phyloP scores from a whole-genome alignment of 2,329 filamentous ascomycete genomes.

The Botryotinia globosa region DNA sequence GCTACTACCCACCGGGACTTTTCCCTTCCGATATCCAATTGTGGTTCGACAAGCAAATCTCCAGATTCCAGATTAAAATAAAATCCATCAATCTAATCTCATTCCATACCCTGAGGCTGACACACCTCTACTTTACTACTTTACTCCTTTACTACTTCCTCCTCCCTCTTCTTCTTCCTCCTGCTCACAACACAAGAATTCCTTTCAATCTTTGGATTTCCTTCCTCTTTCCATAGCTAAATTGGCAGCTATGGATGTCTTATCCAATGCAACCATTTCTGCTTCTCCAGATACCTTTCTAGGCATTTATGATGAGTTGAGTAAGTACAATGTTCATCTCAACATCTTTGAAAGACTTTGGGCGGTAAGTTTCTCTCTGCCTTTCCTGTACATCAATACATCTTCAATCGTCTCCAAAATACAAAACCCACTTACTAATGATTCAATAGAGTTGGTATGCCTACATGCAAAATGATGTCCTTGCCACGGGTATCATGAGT shows the following conservation, averaged over 20 bases:
- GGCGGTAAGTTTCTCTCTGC: constrained; percentile 56
- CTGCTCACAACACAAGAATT: constrained; percentile 1
- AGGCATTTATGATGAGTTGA: constrained; percentile 59
- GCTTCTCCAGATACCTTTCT: constrained; percentile 45
- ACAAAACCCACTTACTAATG: constrained; percentile 25
- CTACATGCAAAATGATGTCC: constrained; percentile 95
- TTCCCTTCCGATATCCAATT: constrained; percentile 14
- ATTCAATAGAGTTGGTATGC: constrained; percentile 75
- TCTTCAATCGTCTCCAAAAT: not conserved
- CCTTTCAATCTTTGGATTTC: not conserved
- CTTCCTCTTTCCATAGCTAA: constrained; percentile 20
- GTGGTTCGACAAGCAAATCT: constrained; percentile 21
- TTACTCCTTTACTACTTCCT: not conserved
- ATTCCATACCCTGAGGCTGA: not conserved
- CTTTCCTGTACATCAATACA: not conserved
- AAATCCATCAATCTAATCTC: constrained; percentile 8
- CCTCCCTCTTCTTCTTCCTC: constrained; percentile 2
- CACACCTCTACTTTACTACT: constrained; percentile 15
- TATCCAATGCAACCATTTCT: constrained; percentile 34
- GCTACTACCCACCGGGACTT: too few species aligned
- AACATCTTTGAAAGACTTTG: constrained; percentile 86
- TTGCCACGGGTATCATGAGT: constrained; percentile 96
- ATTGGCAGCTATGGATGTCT: constrained; percentile 21
- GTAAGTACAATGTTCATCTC: constrained; percentile 72
- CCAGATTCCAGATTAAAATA: not conserved